Percentiles rank a stretch among this genome's conserved stretches.
Conservation (phyloP, 140 eudicot genomes). For the Cichorium intybus region DNA sequence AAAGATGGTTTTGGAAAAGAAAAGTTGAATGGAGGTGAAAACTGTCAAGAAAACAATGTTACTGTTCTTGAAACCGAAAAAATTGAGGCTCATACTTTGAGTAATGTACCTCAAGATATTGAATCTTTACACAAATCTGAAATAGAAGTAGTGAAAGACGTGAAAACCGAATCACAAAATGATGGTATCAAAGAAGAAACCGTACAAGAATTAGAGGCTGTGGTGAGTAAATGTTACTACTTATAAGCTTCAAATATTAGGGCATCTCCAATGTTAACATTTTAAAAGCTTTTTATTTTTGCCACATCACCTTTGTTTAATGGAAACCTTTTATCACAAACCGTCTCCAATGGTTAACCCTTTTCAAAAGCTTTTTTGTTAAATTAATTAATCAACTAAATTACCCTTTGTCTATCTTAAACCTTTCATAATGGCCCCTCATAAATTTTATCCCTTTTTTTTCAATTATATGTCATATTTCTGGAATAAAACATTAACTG, state of each 20-base stretch:
- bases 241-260: slow-evolving; percentile 4
- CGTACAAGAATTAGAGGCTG: slow-evolving; percentile 39
- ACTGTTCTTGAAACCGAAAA: slow-evolving; percentile 34
- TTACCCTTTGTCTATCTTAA: too few species aligned
- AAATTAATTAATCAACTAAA: too few species aligned
- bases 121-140: slow-evolving; percentile 55
- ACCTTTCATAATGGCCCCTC: too few species aligned
- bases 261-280: too few species aligned
- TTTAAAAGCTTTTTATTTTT: too few species aligned
- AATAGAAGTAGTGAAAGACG: slow-evolving; percentile 49
- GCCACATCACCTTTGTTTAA: too few species aligned
- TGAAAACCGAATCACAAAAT: slow-evolving; percentile 45
- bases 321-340: too few species aligned
- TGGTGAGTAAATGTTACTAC: slow-evolving; percentile 35
- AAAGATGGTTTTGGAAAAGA: slow-evolving; percentile 27
- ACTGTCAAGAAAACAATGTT: slow-evolving; percentile 20
- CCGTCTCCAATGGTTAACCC: too few species aligned
- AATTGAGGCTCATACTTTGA: slow-evolving; percentile 27
- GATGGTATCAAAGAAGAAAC: slow-evolving; percentile 36
- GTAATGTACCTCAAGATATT: slow-evolving; percentile 50
- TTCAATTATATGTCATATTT: too few species aligned
- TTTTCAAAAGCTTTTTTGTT: too few species aligned
- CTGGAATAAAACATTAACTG: too few species aligned
- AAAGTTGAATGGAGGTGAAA: slow-evolving; percentile 31
- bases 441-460: too few species aligned